Percentiles rank a stretch among this genome's conserved stretches.
Evolutionary conservation across 768 basidiomycete species (phyloP).

Genomic region (Mycena amicta): DNA sequence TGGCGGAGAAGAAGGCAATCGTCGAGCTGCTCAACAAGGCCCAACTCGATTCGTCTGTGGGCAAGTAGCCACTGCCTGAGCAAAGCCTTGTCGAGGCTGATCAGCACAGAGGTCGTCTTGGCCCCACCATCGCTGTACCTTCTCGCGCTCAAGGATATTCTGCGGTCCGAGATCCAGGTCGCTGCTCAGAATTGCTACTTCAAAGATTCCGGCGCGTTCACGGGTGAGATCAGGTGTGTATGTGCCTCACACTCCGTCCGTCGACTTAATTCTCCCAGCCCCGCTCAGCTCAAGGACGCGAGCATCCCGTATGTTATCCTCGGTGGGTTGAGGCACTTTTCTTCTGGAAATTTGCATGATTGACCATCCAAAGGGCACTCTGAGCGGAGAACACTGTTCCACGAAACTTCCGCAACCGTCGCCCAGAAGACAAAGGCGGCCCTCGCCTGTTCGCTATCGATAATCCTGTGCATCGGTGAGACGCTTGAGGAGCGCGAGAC

Average conservation of each 20-base stretch:
- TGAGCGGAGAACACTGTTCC: slow-evolving; percentile 91
- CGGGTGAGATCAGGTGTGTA: slow-evolving; percentile 88
- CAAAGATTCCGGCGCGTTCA: slow-evolving; percentile 87
- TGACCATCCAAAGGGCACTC: slow-evolving; percentile 72
- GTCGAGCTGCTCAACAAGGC: slow-evolving; percentile 76
- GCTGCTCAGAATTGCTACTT: slow-evolving; percentile 92
- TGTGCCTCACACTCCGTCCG: background rate
- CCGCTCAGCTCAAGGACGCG: slow-evolving; percentile 84
- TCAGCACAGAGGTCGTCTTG: slow-evolving; percentile 81
- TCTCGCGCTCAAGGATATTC: slow-evolving; percentile 61
- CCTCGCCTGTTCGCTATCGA: slow-evolving; percentile 70
- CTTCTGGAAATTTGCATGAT: background rate
- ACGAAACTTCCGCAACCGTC: slow-evolving; percentile 81
- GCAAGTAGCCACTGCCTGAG: slow-evolving; percentile 44
- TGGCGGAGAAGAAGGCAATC: slow-evolving; percentile 65
- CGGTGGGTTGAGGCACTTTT: slow-evolving; percentile 43
- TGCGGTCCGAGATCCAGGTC: slow-evolving; percentile 73
- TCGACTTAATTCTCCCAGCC: slow-evolving; percentile 42
- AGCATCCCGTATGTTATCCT: slow-evolving; percentile 90
- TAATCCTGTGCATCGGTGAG: slow-evolving; percentile 97
- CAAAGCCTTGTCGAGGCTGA: background rate
- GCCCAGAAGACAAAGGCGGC: slow-evolving; percentile 88
- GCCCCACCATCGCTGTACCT: slow-evolving; percentile 91
- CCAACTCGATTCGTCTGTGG: slow-evolving; percentile 72
- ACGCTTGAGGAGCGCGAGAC: slow-evolving; percentile 86